Conservation (phyloP, 371 early-diverging fungal genomes). For the Syncephalastrum racemosum region DNA sequence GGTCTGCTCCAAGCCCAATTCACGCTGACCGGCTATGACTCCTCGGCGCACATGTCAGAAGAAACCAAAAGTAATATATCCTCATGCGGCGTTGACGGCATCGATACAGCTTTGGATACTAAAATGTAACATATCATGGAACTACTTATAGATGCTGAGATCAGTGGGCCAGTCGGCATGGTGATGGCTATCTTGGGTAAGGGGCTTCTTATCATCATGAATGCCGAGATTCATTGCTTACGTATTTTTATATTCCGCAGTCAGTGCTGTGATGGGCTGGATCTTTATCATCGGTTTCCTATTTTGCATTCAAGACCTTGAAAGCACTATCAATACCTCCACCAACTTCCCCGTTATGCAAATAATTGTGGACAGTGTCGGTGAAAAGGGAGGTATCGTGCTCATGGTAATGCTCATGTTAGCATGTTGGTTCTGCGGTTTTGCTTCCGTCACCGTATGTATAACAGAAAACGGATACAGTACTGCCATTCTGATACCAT, state of each 20-base stretch:
- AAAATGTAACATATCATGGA: background rate
- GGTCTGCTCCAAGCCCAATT: slow-evolving; percentile 42
- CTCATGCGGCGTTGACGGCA: slow-evolving; percentile 46
- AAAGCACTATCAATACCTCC: slow-evolving; percentile 30
- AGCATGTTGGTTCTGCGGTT: slow-evolving; percentile 61
- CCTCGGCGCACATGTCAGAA: slow-evolving; percentile 71
- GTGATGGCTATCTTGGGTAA: slow-evolving; percentile 14
- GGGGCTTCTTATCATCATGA: background rate
- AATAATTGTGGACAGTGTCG: slow-evolving; percentile 53
- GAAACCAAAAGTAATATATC: slow-evolving; percentile 51
- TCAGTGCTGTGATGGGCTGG: slow-evolving; percentile 39
- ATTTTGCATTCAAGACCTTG: slow-evolving; percentile 46
- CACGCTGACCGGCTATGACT: slow-evolving; percentile 59
- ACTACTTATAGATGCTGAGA: slow-evolving; percentile 1
- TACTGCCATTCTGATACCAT: background rate
- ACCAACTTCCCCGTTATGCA: slow-evolving; percentile 51
- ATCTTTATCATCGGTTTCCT: slow-evolving; percentile 40
- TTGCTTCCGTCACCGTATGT: slow-evolving; percentile 47
- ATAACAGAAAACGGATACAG: background rate
- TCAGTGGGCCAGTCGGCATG: slow-evolving; percentile 9
- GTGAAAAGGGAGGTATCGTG: slow-evolving; percentile 45
- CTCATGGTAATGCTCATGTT: slow-evolving; percentile 55
- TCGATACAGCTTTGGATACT: slow-evolving; percentile 34
- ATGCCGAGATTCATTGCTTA: background rate
- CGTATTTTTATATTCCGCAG: slow-evolving; percentile 6